Evolutionary conservation across 2,329 filamentous ascomycete genomes (phyloP).

Genomic region (Penicillium expansum): DNA sequence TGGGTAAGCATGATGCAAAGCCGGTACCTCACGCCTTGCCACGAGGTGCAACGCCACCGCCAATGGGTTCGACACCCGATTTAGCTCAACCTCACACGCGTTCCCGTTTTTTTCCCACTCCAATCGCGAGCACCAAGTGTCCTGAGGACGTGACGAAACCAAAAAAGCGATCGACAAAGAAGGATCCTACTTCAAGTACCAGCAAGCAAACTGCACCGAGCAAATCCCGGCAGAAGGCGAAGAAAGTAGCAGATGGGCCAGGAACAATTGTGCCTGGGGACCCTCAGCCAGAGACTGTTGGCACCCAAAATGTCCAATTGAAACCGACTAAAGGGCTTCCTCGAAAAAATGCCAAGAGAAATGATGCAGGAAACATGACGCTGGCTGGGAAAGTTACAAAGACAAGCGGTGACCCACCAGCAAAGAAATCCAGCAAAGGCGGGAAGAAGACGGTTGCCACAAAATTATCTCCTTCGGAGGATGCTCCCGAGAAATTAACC

Average conservation of each 20-base stretch:
- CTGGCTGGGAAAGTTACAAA: constrained; percentile 40
- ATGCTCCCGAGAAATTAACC: background rate
- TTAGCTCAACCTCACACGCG: constrained; percentile 23
- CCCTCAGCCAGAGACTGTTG: constrained; percentile 1
- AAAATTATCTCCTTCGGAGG: background rate
- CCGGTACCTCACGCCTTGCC: constrained; percentile 19
- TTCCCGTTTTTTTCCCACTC: constrained; percentile 28
- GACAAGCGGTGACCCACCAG: constrained; percentile 15
- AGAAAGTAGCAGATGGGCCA: constrained; percentile 14
- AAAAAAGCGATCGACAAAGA: constrained; percentile 13
- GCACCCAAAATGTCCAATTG: constrained; percentile 13
- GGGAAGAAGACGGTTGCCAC: constrained; percentile 10
- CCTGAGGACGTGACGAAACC: constrained; percentile 8
- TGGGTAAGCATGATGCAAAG: constrained; percentile 16
- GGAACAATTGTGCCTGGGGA: background rate
- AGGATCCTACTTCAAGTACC: constrained; percentile 8
- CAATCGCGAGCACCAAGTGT: constrained; percentile 2
- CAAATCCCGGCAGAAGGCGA: constrained; percentile 16
- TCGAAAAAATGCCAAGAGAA: constrained; percentile 24
- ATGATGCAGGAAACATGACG: constrained; percentile 32
- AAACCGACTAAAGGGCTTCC: constrained; percentile 26
- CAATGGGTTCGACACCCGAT: constrained; percentile 29
- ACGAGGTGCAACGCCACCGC: constrained; percentile 23
- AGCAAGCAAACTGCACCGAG: constrained; percentile 4
- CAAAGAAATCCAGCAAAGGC: constrained; percentile 14